Evolutionary conservation across 176 grass and related monocot species (phyloP).

Genomic region (Oryza meridionalis): DNA sequence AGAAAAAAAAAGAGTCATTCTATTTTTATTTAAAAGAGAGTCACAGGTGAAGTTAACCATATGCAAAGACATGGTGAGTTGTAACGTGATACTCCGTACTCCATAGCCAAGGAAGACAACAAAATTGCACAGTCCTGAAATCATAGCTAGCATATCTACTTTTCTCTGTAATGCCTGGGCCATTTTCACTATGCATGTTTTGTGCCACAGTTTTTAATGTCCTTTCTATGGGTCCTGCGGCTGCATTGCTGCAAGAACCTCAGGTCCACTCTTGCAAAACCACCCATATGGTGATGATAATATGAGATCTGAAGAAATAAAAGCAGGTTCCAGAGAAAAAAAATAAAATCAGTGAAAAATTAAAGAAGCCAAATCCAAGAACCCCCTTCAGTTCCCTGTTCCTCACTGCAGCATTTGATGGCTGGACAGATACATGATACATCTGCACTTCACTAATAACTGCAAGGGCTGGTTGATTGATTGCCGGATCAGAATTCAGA

Average conservation of each 20-base stretch:
- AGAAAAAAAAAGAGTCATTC: background rate
- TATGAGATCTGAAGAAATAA: conserved; percentile 37
- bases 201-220: conserved; percentile 18
- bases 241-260: conserved; percentile 10
- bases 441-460: background rate
- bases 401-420: background rate
- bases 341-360: background rate
- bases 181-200: conserved; percentile 32
- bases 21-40: background rate
- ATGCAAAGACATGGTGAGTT: conserved; percentile 1
- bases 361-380: conserved; percentile 27
- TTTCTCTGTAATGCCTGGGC: conserved; percentile 28
- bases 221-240: conserved; percentile 35
- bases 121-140: conserved; percentile 32
- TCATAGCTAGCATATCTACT: conserved; percentile 22
- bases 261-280: background rate
- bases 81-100: background rate
- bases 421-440: background rate
- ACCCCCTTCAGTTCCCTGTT: conserved; percentile 24
- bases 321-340: background rate
- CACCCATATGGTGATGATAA: conserved; percentile 16
- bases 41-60: background rate
- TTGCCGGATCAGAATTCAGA: background rate
- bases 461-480: background rate
- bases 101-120: conserved; percentile 4